These are phyloP conservation scores for Vicia faba DNA, from an alignment of 306 rosid genomes.

Conservation along the genomic window DNA sequence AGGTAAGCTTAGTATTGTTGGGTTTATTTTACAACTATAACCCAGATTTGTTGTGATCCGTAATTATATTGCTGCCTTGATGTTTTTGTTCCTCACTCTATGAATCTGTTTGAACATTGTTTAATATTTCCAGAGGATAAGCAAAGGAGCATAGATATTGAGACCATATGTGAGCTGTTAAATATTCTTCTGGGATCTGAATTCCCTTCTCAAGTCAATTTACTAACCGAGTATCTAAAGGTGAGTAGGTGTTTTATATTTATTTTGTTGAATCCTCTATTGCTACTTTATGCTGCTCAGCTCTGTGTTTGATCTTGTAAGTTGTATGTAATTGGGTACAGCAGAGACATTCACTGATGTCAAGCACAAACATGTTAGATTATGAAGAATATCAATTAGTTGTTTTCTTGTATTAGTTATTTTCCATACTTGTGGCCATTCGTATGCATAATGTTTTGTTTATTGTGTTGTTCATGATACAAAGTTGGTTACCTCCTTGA, in stretches of 20 bases:
- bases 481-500: conserved; percentile 11
- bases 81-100: conserved; percentile 28
- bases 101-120: conserved; percentile 21
- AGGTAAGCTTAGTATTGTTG: conserved; percentile 46
- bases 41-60: conserved; percentile 30
- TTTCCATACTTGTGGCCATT: conserved; percentile 8
- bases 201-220: conserved; percentile 52
- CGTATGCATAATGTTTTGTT: conserved; percentile 3
- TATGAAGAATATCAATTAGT: conserved; percentile 20
- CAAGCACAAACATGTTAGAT: conserved; percentile 8
- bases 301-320: conserved; percentile 4
- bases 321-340: conserved; percentile 23
- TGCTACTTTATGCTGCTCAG: conserved; percentile 12
- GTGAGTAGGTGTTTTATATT: conserved; percentile 42
- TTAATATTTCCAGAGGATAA: conserved; percentile 58
- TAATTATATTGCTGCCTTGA: neutral
- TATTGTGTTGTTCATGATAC: conserved; percentile 21
- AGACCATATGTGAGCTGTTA: conserved; percentile 58
- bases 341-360: conserved; percentile 19
- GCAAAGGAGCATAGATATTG: conserved; percentile 69
- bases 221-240: conserved; percentile 58
- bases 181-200: conserved; percentile 54
- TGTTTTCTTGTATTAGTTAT: conserved; percentile 25
- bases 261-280: conserved; percentile 1
- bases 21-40: conserved; percentile 21